Conservation (phyloP, 1,284 basidiomycete species). For the Trametes versicolor region DNA sequence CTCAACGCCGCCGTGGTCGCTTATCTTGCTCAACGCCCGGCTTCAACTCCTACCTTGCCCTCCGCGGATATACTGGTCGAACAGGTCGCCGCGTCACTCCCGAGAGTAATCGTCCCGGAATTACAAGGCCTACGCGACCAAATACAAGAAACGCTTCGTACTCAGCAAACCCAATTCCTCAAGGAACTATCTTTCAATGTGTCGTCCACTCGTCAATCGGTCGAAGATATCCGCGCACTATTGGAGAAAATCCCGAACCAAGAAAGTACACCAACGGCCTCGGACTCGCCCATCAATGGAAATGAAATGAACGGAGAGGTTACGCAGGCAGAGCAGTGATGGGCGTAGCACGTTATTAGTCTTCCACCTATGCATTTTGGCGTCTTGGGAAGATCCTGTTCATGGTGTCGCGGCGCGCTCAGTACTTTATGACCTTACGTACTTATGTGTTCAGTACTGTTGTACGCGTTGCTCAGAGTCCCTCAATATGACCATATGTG, state of each 20-base stretch:
- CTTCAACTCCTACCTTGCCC: slow-evolving; percentile 5
- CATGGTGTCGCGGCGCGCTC: neutral
- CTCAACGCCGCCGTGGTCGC: slow-evolving; percentile 32
- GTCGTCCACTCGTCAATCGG: slow-evolving; percentile 22
- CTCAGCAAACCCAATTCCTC: slow-evolving; percentile 21
- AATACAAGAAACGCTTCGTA: slow-evolving; percentile 21
- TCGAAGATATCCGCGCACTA: slow-evolving; percentile 21
- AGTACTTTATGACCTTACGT: neutral
- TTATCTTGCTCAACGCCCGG: slow-evolving; percentile 24
- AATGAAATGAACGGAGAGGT: neutral
- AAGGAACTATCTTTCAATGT: slow-evolving; percentile 28
- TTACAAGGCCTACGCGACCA: slow-evolving; percentile 23
- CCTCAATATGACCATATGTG: slow-evolving; percentile 5
- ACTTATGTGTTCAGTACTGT: neutral
- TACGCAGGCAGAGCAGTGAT: neutral
- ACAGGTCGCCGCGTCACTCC: slow-evolving; percentile 26
- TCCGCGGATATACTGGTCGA: slow-evolving; percentile 21
- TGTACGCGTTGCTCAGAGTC: neutral
- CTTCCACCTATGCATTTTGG: neutral
- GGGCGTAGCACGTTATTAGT: neutral
- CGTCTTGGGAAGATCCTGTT: neutral
- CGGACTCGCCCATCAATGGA: neutral
- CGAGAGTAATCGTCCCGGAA: slow-evolving; percentile 24
- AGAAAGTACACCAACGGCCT: neutral
- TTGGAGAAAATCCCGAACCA: slow-evolving; percentile 12